Evolutionary conservation across 208 protist species (phyloP), one percentile per base, ranked within the genome.

Genomic region (Crithidia brevicula): DNA sequence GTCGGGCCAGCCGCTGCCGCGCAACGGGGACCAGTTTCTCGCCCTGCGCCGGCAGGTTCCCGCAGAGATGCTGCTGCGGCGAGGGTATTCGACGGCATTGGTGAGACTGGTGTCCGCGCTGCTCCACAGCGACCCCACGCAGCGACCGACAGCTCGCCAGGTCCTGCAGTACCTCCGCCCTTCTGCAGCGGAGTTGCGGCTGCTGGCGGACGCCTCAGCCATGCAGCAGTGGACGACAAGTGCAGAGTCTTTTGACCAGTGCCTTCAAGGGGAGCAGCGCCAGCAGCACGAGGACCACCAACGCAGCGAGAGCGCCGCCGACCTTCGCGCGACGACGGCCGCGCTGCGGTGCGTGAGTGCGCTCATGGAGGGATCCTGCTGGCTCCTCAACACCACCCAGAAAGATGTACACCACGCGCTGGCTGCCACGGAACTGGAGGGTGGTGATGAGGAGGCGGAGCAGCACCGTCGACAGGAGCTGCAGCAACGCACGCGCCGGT

Each of bases 1-100:
- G 80, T 87, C 79, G 20, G 88, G 90, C 25, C 59, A 87, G 40
- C 60, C 85, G 18, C 81, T 96, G 18, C 93, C 93, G 11, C 74
- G 78, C 33, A 90, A 90, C 43, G 91, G 89, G 4, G 88, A 93
- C 18, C 66, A 69, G 8, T 95, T 91, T 60, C 53, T 85, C 22
- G 70, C 81, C 25, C 76, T 97, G 43, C 92, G 92, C 30, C 68
- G 67, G 3, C 46, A 58, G 20, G 47, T 85, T n/a, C 91, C 88
- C 11, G 47, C 59, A 8, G 64, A 82, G 30, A 22, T 72, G 34
- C 73, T 94, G 25, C 73, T 47, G 9, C 47, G 72, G 4, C 75
- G 82, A n/a, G 87, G 90, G 15, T 96, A 93, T 79, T 88, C 85
- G 11, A 23, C 27, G 4, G n/a, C 36, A 1, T 59, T 96, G 6